Evolutionary conservation across 805 yeast genomes (phyloP).

Genomic region (Metahyphopichia silvanorum): DNA sequence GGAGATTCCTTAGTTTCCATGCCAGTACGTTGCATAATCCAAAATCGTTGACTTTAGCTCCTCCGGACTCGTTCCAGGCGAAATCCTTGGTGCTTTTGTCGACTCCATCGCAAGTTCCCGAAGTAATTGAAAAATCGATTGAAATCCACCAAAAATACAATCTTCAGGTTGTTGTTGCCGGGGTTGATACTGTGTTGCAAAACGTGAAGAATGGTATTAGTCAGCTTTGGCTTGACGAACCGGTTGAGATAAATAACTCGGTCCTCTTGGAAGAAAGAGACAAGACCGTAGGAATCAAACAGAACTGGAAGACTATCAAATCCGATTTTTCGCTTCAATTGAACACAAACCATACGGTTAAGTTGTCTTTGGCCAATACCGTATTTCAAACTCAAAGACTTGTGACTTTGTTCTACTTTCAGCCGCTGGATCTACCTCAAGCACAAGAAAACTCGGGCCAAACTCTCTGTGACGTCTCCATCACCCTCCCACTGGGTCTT

Average conservation of each 20-base stretch:
- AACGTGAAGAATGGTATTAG: slow-evolving; percentile 30
- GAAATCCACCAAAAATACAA: slow-evolving; percentile 17
- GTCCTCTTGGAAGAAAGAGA: slow-evolving; percentile 20
- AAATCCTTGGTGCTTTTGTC: slow-evolving; percentile 31
- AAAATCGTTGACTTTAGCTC: slow-evolving; percentile 4
- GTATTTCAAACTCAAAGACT: slow-evolving; percentile 32
- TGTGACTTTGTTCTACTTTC: slow-evolving; percentile 35
- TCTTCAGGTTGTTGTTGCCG: slow-evolving; percentile 39
- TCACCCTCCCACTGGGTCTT: slow-evolving; percentile 16
- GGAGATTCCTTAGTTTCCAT: too few relatives aligned
- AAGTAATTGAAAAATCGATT: slow-evolving; percentile 29
- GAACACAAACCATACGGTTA: slow-evolving; percentile 9
- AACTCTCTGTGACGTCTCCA: slow-evolving; percentile 23
- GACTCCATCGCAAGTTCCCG: slow-evolving; percentile 31
- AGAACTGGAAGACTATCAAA: slow-evolving; percentile 35
- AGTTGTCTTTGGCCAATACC: slow-evolving; percentile 36
- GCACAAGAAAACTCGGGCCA: slow-evolving; percentile 20
- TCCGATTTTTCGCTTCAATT: slow-evolving; percentile 20
- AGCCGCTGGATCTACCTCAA: slow-evolving; percentile 10
- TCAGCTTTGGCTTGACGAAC: slow-evolving; percentile 36
- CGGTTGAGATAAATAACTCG: slow-evolving; percentile 14
- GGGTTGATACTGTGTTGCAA: slow-evolving; percentile 35
- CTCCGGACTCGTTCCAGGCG: slow-evolving; percentile 15
- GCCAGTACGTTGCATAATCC: too few relatives aligned
- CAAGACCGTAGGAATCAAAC: slow-evolving; percentile 29